Base-by-base conservation (phyloP, 2,329 filamentous ascomycete species). In the Phialocephala subalpina region DNA sequence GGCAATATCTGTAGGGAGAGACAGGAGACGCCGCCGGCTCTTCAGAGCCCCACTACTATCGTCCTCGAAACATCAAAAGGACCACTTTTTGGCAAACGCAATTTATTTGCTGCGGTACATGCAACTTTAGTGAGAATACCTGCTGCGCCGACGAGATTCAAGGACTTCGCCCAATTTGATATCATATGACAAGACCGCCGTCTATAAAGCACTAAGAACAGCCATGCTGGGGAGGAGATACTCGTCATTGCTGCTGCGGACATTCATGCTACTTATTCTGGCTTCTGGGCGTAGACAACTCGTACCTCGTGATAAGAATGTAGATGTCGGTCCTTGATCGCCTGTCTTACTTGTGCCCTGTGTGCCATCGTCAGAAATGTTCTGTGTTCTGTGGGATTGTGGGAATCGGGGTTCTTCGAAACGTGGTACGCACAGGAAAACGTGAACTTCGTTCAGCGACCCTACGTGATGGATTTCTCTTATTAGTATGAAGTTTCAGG, bases 301-400 rank as follows among this genome's bases (percentile, higher is more conserved):
- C 65, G 67, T 9, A 73, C 60, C 25, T 67, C 58, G 53, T 73
- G 67, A 60, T 73, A 74, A 9, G 67, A 65, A 63, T 74, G 73
- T 7, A 67, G 65, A 25, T 52, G 60, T 29, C 62, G 42, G 59
- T 73, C 67, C 38, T 67, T 60, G 12, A 63, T 60, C 7, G 61
- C 69, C 16, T 52, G 58, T 14, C 73, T 66, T 45, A 72, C 47
- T 63, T 73, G 60, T 16, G 72, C 72, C 58, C 71, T 73, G 58
- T 12, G 42, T 8, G 38, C 12, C 45, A n/a, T 18, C 5, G 65
- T 68, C 40, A 70, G 47, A 60, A 14, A 53, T 36, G 11, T 16
- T 42, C 18, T 25, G 27, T 45, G 45, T 16, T 29, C 29, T 18
- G 22, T 38, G 8, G 16, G 8, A 20, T 36, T 18, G 22, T 38